phyloP scores from a whole-genome alignment of 176 grass and related monocot species.

The Areca catechu region DNA sequence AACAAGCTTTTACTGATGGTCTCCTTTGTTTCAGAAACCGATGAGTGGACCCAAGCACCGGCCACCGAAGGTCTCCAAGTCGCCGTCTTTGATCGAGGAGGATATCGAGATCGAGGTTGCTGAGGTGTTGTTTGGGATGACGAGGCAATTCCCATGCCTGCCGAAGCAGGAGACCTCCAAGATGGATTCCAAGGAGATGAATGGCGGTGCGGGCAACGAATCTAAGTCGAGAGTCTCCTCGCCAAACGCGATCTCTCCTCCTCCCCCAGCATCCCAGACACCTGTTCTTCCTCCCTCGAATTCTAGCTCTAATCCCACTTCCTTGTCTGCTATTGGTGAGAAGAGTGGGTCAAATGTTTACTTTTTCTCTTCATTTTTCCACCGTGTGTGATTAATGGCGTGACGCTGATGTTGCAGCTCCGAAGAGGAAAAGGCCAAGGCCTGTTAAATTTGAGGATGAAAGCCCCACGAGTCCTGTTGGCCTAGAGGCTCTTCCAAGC shows the following conservation, averaged over 20 bases:
- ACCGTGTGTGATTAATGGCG: too few relatives aligned
- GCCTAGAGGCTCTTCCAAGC: background rate
- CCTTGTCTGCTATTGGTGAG: slow-evolving; percentile 43
- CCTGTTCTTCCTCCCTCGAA: slow-evolving; percentile 43
- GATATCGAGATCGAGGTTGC: slow-evolving; percentile 87
- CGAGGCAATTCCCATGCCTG: slow-evolving; percentile 57
- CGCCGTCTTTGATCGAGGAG: slow-evolving; percentile 78
- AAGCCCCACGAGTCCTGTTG: slow-evolving; percentile 7
- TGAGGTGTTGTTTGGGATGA: slow-evolving; percentile 91
- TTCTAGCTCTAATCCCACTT: slow-evolving; percentile 34
- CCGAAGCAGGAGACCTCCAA: slow-evolving; percentile 60
- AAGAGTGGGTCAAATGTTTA: background rate
- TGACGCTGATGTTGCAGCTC: slow-evolving; percentile 27
- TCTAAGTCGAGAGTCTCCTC: slow-evolving; percentile 64
- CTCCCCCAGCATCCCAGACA: slow-evolving; percentile 14
- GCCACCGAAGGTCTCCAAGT: slow-evolving; percentile 50
- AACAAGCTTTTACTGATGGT: background rate
- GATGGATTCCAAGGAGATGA: slow-evolving; percentile 37
- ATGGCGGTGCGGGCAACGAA: slow-evolving; percentile 17
- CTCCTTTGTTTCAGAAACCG: slow-evolving; percentile 41
- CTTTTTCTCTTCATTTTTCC: background rate
- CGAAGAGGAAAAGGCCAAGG: slow-evolving; percentile 85
- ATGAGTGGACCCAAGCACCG: slow-evolving; percentile 30
- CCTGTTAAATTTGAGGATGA: slow-evolving; percentile 67
- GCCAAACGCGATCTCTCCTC: slow-evolving; percentile 25